Conservation (phyloP, 768 basidiomycete species). For the Phlebiopsis flavidoalba region DNA sequence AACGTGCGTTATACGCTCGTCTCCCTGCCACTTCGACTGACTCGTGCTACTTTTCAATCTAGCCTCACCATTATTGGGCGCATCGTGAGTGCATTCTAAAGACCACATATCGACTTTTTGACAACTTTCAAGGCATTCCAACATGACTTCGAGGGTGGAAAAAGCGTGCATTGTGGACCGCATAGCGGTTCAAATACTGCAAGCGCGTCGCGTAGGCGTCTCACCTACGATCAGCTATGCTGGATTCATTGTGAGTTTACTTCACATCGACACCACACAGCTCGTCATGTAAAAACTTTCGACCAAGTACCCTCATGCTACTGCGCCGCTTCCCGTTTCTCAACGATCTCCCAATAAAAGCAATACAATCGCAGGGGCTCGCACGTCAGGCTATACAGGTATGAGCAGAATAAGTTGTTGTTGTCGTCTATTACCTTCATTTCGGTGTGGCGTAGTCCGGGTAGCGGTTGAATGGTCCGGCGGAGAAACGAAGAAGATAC, state of each 20-base stretch:
- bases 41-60: not conserved
- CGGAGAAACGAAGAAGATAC: not conserved
- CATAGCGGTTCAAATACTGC: conserved; percentile 23
- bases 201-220: conserved; percentile 7
- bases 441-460: not conserved
- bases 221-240: not conserved
- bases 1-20: not conserved
- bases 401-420: not conserved
- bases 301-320: conserved; percentile 16
- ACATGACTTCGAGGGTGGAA: conserved; percentile 31
- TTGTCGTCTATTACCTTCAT: no score
- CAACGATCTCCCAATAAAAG: conserved; percentile 17
- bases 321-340: conserved; percentile 25
- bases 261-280: no score
- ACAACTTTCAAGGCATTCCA: conserved; percentile 23
- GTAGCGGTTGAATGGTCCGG: not conserved
- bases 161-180: no score
- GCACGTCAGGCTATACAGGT: conserved; percentile 11
- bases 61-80: not conserved
- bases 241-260: not conserved
- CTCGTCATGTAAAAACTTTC: not conserved
- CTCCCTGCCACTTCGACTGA: not conserved
- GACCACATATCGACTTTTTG: no score
- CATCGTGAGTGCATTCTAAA: not conserved
- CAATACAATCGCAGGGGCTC: conserved; percentile 17